Conservation (phyloP, 805 yeast species). For the Ogataea thermomethanolica region DNA sequence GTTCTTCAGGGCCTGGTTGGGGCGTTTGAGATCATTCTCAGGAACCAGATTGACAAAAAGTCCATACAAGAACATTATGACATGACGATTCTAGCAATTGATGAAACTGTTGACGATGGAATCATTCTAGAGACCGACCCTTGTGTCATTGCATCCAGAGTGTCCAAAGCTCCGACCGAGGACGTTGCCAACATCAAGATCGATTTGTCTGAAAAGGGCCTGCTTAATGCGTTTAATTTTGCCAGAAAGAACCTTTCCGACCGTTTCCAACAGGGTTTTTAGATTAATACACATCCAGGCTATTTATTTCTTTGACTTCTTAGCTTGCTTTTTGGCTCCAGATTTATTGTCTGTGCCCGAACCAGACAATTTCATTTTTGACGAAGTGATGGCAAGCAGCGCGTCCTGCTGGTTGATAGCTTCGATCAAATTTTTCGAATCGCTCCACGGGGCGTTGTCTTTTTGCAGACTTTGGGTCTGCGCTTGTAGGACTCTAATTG, state of each 20-base stretch:
- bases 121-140: conserved; percentile 88
- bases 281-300: conserved; percentile 7
- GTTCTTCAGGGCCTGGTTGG: conserved; percentile 76
- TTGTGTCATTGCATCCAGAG: conserved; percentile 81
- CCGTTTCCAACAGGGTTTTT: conserved; percentile 39
- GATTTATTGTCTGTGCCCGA: conserved; percentile 19
- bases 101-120: conserved; percentile 93
- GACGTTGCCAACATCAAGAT: conserved; percentile 59
- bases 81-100: conserved; percentile 78
- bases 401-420: conserved; percentile 61
- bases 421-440: conserved; percentile 56
- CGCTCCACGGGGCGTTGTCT: conserved; percentile 60
- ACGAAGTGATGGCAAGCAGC: conserved; percentile 63
- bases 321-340: conserved; percentile 10
- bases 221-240: conserved; percentile 81
- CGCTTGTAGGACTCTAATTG: conserved; percentile 52
- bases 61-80: conserved; percentile 81
- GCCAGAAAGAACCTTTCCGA: conserved; percentile 66
- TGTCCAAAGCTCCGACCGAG: conserved; percentile 77
- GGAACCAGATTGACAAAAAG: conserved; percentile 69
- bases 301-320: conserved; percentile 26
- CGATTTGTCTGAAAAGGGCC: conserved; percentile 69
- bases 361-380: conserved; percentile 61
- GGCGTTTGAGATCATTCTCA: conserved; percentile 73
- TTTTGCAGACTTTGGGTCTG: conserved; percentile 26